Evolutionary conservation across 805 yeast species (phyloP).

Genomic region (Isabelozyma rhagii): DNA sequence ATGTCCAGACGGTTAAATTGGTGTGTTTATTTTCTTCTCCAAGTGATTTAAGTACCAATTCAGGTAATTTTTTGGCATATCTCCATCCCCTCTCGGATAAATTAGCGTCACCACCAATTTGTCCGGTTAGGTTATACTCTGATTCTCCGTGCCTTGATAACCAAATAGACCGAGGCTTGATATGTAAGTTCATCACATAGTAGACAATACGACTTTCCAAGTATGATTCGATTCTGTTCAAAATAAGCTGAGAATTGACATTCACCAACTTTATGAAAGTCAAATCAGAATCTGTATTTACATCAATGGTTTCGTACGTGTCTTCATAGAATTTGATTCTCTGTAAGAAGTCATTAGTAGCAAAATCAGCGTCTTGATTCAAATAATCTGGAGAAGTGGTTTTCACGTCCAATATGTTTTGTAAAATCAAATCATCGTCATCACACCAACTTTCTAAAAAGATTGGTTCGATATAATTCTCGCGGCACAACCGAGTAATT

Average conservation of each 20-base stretch:
- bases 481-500: slow-evolving; percentile 59
- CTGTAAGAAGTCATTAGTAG: slow-evolving; percentile 66
- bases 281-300: slow-evolving; percentile 53
- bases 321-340: slow-evolving; percentile 74
- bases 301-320: slow-evolving; percentile 73
- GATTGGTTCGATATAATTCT: slow-evolving; percentile 77
- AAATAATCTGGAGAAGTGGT: slow-evolving; percentile 81
- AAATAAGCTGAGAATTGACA: slow-evolving; percentile 82
- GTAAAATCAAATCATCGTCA: slow-evolving; percentile 70
- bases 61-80: slow-evolving; percentile 80
- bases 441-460: slow-evolving; percentile 92
- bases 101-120: slow-evolving; percentile 93
- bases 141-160: slow-evolving; percentile 96
- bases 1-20: slow-evolving; percentile 88
- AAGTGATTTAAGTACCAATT: slow-evolving; percentile 62
- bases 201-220: slow-evolving; percentile 90
- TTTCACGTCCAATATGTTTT: slow-evolving; percentile 82
- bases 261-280: slow-evolving; percentile 88
- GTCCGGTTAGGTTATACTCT: slow-evolving; percentile 85
- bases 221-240: slow-evolving; percentile 84
- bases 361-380: slow-evolving; percentile 65
- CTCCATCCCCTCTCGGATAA: slow-evolving; percentile 79
- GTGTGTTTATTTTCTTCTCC: slow-evolving; percentile 52
- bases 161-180: slow-evolving; percentile 90
- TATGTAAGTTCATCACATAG: slow-evolving; percentile 92